Evolutionary conservation across 192 early-diverging fungal genomes (phyloP).

Genomic region (Coemansia sp.): DNA sequence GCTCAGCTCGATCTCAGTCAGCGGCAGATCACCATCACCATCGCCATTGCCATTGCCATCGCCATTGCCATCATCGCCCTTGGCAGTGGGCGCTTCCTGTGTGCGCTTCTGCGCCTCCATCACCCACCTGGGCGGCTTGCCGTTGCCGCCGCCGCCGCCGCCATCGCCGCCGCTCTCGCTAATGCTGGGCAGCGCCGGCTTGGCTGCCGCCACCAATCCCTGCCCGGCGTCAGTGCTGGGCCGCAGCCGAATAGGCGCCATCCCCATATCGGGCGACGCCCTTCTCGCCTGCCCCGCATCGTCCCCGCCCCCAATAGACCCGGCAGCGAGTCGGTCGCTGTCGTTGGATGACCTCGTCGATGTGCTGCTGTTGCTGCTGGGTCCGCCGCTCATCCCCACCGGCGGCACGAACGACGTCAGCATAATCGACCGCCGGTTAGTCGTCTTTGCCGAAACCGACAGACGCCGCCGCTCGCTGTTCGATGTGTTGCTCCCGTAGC

Average conservation of each 20-base stretch:
- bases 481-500: slow-evolving; percentile 3
- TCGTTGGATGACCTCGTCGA: slow-evolving; percentile 35
- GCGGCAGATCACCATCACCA: slow-evolving; percentile 28
- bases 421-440: slow-evolving; percentile 47
- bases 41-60: slow-evolving; percentile 16
- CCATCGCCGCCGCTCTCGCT: slow-evolving; percentile 21
- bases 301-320: background rate
- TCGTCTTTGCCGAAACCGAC: slow-evolving; percentile 13
- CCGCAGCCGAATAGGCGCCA: slow-evolving; percentile 37
- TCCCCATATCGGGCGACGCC: slow-evolving; percentile 15
- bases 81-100: slow-evolving; percentile 19
- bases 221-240: slow-evolving; percentile 33
- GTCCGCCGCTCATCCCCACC: slow-evolving; percentile 28
- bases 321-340: background rate
- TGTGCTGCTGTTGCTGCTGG: slow-evolving; percentile 24
- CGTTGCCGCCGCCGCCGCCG: background rate
- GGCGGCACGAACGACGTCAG: slow-evolving; percentile 52
- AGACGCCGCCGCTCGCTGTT: slow-evolving; percentile 36
- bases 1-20: slow-evolving; percentile 20
- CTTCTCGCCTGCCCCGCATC: background rate
- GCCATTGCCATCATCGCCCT: background rate
- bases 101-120: slow-evolving; percentile 51
- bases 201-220: background rate
- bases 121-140: slow-evolving; percentile 43
- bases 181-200: slow-evolving; percentile 41